Evolutionary conservation across 2,329 filamentous ascomycete genomes (phyloP).

Genomic region (Fonsecaea multimorphosa): DNA sequence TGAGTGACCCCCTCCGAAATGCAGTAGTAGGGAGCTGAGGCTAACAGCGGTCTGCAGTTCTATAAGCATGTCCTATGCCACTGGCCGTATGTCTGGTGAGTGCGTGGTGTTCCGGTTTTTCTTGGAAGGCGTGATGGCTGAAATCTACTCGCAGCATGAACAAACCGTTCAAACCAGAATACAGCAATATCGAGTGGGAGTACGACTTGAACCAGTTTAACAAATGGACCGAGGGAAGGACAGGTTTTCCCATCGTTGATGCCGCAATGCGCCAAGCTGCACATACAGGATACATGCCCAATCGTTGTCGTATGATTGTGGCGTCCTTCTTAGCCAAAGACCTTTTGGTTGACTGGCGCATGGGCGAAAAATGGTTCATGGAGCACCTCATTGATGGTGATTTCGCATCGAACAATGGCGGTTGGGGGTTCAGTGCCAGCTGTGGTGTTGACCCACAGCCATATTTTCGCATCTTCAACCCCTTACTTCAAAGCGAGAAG

Average conservation of each 20-base stretch:
- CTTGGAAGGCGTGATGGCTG: not conserved
- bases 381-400: slow-evolving; percentile 78
- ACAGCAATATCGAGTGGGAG: slow-evolving; percentile 82
- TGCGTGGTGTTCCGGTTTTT: not conserved
- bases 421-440: slow-evolving; percentile 70
- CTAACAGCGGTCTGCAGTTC: slow-evolving; percentile 53
- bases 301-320: slow-evolving; percentile 82
- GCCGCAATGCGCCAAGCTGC: slow-evolving; percentile 82
- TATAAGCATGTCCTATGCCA: slow-evolving; percentile 84
- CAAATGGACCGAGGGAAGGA: slow-evolving; percentile 75
- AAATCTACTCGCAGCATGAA: slow-evolving; percentile 61
- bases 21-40: not conserved
- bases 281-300: slow-evolving; percentile 78
- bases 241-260: slow-evolving; percentile 83
- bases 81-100: slow-evolving; percentile 72
- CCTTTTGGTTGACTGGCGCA: slow-evolving; percentile 80
- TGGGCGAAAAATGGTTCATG: slow-evolving; percentile 84
- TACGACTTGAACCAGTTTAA: slow-evolving; percentile 72
- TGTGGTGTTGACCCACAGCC: slow-evolving; percentile 84
- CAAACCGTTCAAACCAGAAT: slow-evolving; percentile 82
- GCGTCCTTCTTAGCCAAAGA: slow-evolving; percentile 83
- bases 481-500: slow-evolving; percentile 80
- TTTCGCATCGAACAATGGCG: slow-evolving; percentile 77
- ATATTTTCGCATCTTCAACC: slow-evolving; percentile 91
- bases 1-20: not conserved